Evolutionary conservation across 306 rosid species (phyloP), one percentile per base, ranked within the genome.

Genomic region (Begonia fuchsioides): DNA sequence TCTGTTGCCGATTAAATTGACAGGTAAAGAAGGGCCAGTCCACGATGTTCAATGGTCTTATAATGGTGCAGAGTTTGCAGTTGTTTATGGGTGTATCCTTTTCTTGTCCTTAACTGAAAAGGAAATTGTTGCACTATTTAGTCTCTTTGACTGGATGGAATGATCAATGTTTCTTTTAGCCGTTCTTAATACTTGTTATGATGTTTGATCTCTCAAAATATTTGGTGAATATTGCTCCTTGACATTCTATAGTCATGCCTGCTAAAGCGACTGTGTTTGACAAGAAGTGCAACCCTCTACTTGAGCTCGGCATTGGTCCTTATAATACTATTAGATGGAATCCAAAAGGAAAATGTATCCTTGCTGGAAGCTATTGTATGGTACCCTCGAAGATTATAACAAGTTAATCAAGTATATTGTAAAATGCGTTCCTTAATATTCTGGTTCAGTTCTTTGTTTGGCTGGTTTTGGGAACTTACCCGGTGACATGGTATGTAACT

Each of bases 21-120:
- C 95, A 88, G 97, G 93, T 64, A 84, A 88, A 72, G 97, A 84
- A 17, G 97, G 95, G 38, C 97, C 95, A 39, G 75, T 88, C 64
- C 97, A 88, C 68, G 95, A 88, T 70, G 90, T 86, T 68, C 95
- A 75, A 59, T 88, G 97, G 97, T 68, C 97, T 47, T 47, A 55
- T 55, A 70, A 93, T 49, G 97, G 95, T 56, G 66, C 75, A 59
- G 84, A 84, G 69, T 88, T 88, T 38, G 81, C 88, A 32, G 97
- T 83, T 65, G 83, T 84, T 59, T 88, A 88, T 72, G 97, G 95
- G 12, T 88, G 97, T 88, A 88, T 88, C 97, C 97, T 83, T 71
- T 13, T 64, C 43, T 44, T 59, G 12, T 45, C 49, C 45, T 51
- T 17, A 26, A 54, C 52, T 40, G 1, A 15, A 15, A 56, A 39